Evolutionary conservation across 1,139 yeast species (phyloP), one percentile per base, ranked within the genome.

Genomic region (Debaryomyces udenii): DNA sequence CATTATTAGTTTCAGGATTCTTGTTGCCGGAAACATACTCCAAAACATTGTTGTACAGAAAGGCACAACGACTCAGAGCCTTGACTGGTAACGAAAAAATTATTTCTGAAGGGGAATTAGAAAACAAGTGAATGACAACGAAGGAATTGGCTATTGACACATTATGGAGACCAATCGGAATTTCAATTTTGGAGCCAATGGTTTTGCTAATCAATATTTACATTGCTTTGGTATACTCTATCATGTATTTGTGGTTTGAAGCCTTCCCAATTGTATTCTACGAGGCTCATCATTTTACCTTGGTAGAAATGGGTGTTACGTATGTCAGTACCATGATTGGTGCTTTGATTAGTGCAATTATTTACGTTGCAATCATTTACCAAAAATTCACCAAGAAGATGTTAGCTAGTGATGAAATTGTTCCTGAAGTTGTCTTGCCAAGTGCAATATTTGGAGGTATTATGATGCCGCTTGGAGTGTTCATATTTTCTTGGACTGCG

Each of bases 351-450:
- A 67, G 61, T 14, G 59, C 61, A 11, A 29, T 44, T 1, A 35
- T 57, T 16, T 65, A 62, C 42, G 42, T 59, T 28, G 53, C 58
- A 0, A 32, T 49, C 15, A 50, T 59, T 16, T 42, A 49, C 24
- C 41, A 42, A 23, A 39, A 22, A 2, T 63, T 57, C 39, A 61
- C 67, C 14, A 48, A 65, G 37, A 68, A 62, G n/a, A 39, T 49
- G 4, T 49, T 58, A 4, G 57, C 56, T 23, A 66, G 65, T 26
- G 75, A 78, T 15, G 54, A 56, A 18, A 66, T 79, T 0, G 53
- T 63, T 9, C 89, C 93, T 0, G 93, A 86, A 52, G 75, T 73
- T 42, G 72, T 87, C 43, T 61, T 85, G 31, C 79, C 78, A 9
- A 64, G 79, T 7, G 70, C 83, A 56, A 60, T 66, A 27, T 40